phyloP scores from a whole-genome alignment of 2,329 filamentous ascomycete genomes.

The Pestalotiopsis sp. region DNA sequence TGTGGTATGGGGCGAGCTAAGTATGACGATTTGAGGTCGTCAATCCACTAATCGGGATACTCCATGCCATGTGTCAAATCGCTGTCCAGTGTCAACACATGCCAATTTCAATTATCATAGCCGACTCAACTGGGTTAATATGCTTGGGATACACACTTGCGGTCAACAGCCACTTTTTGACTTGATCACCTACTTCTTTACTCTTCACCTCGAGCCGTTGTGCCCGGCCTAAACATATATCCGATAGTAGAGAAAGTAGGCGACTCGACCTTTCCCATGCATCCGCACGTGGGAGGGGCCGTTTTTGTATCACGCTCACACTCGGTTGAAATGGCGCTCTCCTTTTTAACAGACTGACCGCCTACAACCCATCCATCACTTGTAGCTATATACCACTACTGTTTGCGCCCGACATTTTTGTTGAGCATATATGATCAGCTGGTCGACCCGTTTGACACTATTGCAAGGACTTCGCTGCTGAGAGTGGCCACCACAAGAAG shows the following conservation, averaged over 20 bases:
- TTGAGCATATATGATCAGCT: background rate
- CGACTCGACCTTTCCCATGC: background rate
- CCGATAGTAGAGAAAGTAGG: too few species aligned
- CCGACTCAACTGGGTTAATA: background rate
- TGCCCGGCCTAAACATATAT: too few species aligned
- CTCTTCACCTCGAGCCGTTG: background rate
- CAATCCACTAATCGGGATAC: background rate
- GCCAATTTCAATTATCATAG: background rate
- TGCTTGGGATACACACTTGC: background rate
- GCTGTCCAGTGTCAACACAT: background rate
- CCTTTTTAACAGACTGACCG: too few species aligned
- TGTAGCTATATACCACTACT: background rate
- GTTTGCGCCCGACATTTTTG: background rate
- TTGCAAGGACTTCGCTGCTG: background rate
- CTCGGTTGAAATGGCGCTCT: too few species aligned
- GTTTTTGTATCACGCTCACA: background rate
- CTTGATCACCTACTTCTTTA: background rate
- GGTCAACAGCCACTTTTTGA: background rate
- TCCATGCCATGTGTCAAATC: constrained; percentile 1
- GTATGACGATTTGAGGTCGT: constrained; percentile 1
- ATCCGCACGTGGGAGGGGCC: background rate
- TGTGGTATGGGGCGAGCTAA: constrained; percentile 1
- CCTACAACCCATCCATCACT: too few species aligned
- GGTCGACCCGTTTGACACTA: background rate
- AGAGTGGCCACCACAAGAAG: background rate